A percentile compares a stretch with the other conserved stretches of the same genome.
These are phyloP conservation scores for Ganoderma meredithae DNA, from an alignment of 1,284 basidiomycete species.

Conservation along the genomic window DNA sequence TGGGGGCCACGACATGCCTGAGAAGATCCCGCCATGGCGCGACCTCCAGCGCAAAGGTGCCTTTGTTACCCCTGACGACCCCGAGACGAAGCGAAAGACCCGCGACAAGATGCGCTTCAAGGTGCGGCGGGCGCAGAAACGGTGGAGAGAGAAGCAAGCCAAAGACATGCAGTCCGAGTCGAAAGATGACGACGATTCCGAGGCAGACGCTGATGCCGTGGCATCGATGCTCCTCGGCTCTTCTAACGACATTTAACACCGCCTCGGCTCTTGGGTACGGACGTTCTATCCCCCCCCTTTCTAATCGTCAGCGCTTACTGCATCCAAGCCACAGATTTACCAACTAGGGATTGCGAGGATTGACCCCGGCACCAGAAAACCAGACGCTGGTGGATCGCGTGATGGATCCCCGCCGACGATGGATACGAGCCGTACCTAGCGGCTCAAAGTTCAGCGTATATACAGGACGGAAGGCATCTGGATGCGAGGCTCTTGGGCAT, in stretches of 20 bases:
- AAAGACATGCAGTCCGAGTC: neutral
- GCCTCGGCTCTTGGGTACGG: neutral
- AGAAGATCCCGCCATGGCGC: slow-evolving; percentile 2
- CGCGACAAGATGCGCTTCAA: neutral
- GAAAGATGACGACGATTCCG: neutral
- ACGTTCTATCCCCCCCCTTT: neutral
- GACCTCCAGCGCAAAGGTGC: slow-evolving; percentile 1
- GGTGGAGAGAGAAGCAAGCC: neutral
- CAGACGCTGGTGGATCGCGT: neutral
- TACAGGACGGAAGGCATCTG: neutral
- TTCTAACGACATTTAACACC: neutral
- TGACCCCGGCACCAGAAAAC: neutral
- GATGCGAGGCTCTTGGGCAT: neutral
- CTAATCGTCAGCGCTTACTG: neutral
- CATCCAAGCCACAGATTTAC: neutral
- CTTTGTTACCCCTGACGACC: neutral
- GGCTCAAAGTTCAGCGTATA: neutral
- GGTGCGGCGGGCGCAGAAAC: slow-evolving; percentile 1
- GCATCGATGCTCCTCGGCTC: neutral
- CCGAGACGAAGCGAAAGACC: neutral
- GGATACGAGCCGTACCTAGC: neutral
- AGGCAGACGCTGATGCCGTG: neutral
- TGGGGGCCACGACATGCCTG: neutral
- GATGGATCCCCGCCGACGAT: slow-evolving; percentile 5
- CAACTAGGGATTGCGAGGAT: neutral